Evolutionary conservation across 73 alveolate genomes (phyloP), one percentile per base, ranked within the genome.

Genomic region (Symbiodinium pilosum): DNA sequence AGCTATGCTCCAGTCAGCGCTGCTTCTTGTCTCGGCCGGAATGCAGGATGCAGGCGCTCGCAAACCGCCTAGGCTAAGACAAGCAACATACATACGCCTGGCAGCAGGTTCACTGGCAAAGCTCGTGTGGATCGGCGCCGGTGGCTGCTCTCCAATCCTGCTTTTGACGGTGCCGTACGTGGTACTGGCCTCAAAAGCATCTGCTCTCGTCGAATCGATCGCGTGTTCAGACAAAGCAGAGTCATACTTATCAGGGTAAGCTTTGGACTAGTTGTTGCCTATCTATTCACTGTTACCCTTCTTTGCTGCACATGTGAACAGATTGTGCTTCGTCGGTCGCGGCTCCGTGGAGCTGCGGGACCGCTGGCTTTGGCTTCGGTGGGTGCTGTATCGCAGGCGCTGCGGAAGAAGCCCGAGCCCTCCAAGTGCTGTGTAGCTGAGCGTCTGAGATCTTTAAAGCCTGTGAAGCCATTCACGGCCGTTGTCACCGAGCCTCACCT

Each of bases 1-100:
- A n/a, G 81, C 81, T 20, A 64, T 64, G 81, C 81, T 64, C 81
- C 81, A 64, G 81, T 64, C 81, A n/a, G 81, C 81, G 38, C 81
- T 64, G 30, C 81, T 64, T 9, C 81, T 64, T 34, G 38, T 64
- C 81, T 64, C 81, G 38, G 81, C 81, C 81, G 81, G 81, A 38
- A 64, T 64, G 81, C 81, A 64, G 6, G 81, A 64, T 64, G 81
- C 81, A 64, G 81, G 81, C 34, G 38, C 39, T 38, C 32, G 41
- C 81, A 24, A 24, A n/a, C 73, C 26, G 18, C 71, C 71, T 30
- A 21, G 71, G n/a, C n/a, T n/a, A n/a, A n/a, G n/a, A n/a, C n/a
- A n/a, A n/a, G n/a, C n/a, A n/a, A n/a, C n/a, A n/a, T n/a, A n/a
- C n/a, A n/a, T n/a, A 51, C 26, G 75, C 75, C 6, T 0, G 39